Conservation (phyloP, 2,329 filamentous ascomycete species). For the Neobulgaria alba region DNA sequence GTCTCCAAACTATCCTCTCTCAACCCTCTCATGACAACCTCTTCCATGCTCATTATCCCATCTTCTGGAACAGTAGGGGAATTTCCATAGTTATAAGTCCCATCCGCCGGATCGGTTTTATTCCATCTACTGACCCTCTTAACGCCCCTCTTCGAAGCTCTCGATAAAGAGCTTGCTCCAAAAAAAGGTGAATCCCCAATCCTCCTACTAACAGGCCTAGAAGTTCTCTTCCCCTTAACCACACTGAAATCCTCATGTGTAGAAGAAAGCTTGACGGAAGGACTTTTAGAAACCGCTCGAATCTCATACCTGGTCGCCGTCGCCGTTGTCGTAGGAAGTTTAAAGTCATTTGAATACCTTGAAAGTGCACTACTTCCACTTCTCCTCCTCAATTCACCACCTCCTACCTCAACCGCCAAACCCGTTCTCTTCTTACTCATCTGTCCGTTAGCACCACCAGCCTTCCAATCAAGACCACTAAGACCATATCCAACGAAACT, state of each 20-base stretch:
- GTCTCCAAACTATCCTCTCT: slow-evolving; percentile 10
- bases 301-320: slow-evolving; percentile 7
- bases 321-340: neutral
- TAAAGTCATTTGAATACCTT: slow-evolving; percentile 14
- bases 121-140: no score
- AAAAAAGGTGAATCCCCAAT: slow-evolving; percentile 26
- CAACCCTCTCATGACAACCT: slow-evolving; percentile 5
- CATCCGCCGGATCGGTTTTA: slow-evolving; percentile 8
- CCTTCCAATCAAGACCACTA: no score
- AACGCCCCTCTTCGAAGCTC: slow-evolving; percentile 10
- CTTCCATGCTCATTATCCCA: slow-evolving; percentile 9
- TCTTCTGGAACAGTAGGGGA: slow-evolving; percentile 24
- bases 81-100: slow-evolving; percentile 19
- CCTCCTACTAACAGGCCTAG: slow-evolving; percentile 20
- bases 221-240: slow-evolving; percentile 8
- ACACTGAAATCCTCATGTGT: slow-evolving; percentile 4
- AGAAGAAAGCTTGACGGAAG: slow-evolving; percentile 5
- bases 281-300: slow-evolving; percentile 17
- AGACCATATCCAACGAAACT: slow-evolving; percentile 23
- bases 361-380: slow-evolving; percentile 17
- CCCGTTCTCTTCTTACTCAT: no score
- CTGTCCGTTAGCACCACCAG: slow-evolving; percentile 9
- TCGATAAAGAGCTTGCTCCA: slow-evolving; percentile 11
- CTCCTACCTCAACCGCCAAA: no score
- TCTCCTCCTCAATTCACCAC: slow-evolving; percentile 7